Base-by-base conservation (phyloP, 1,284 basidiomycete species). In the Inonotus hispidus region DNA sequence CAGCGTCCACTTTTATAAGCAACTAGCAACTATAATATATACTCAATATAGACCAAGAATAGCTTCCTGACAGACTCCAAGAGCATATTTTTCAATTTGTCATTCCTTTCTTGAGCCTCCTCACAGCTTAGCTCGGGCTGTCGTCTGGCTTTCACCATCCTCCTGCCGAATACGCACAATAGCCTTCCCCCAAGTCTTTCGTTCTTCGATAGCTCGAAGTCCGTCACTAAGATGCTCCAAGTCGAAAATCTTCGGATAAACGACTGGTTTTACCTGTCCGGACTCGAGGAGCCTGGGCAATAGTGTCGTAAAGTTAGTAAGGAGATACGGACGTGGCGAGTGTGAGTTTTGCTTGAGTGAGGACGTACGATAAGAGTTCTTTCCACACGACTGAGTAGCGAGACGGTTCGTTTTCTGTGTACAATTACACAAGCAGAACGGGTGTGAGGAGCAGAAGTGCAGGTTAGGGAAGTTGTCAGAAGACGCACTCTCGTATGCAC, bases 161-260 rank as follows among this genome's bases (percentile, higher is more conserved):
- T 81, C 78, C 32, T 80, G 75, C 60, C 79, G 79, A 38, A 98
- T 73, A 41, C 79, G 79, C 1, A 93, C 82, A 21, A 96, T 78
- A 0, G 82, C 91, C 73, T 98, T 98, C 0, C 95, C 96, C 92
- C 93, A 98, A 1, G 94, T 96, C 75, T 93, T 85, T 62, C 96
- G 78, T 58, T 80, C 79, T 68, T 93, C 87, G 11, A 98, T 75
- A 3, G 83, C 83, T 37, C 77, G 77, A 11, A 98, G 77, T 0
- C 93, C 95, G 1, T 84, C 80, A 8, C 76, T 73, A 4, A 89
- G 70, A 25, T 72, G 73, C 21, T 85, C 83, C 4, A 92, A 70
- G 0, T 82, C 74, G 73, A 87, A 97, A 1, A 88, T 71, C 58
- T 85, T 80, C 10, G 84, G 77, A 69, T 91, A 98, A 6, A 88